Base-by-base conservation (phyloP, 768 basidiomycete genomes). In the Exidia glandulosa region DNA sequence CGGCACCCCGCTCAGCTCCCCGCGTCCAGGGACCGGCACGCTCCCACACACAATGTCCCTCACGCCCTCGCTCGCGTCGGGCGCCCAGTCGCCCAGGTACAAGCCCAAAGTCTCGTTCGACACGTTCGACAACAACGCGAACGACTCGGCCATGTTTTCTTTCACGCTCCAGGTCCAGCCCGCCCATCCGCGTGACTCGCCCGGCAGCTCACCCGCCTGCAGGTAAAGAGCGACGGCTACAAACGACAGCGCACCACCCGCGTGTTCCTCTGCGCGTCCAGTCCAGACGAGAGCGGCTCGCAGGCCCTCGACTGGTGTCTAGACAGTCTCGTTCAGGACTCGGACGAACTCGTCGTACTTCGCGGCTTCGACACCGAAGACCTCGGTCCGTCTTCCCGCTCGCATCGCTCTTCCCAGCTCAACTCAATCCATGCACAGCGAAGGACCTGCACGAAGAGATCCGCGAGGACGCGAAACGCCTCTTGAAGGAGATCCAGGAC, bases 251-350 rank as follows among this genome's bases (percentile, higher is more conserved):
- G 86, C 31, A 82, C 83, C 57, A 94, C 93, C 0, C 80, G 95
- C 0, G 90, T 90, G 1, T 98, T 92, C 71, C 78, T 96, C 1
- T 94, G 93, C 61, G 94, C 94, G 0, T 80, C 90, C 1, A 90
- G 89, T 48, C 77, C 86, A 0, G 94, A 96, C 66, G 94, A 95
- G 73, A 90, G 87, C 61, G 94, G 94, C 0, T 73, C 78, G 5
- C 84, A 93, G 66, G 94, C 95, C 0, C 75, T 98, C 7, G 91
- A 96, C 60, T 99, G 95, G 95, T 78, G 83, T n/a, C 78, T 97
- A 31, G 88, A 91, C 65, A 79, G 81, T 33, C 78, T 99, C 12
- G 83, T 87, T 7, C 87, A 90, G 70, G 88, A 90, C 59, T 90
- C 90, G 1, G 95, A 98, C 69, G 95, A 98, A 72, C 74, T 98